Conservation (phyloP, 164 flowering plant genomes). For the Liquidambar formosana region DNA sequence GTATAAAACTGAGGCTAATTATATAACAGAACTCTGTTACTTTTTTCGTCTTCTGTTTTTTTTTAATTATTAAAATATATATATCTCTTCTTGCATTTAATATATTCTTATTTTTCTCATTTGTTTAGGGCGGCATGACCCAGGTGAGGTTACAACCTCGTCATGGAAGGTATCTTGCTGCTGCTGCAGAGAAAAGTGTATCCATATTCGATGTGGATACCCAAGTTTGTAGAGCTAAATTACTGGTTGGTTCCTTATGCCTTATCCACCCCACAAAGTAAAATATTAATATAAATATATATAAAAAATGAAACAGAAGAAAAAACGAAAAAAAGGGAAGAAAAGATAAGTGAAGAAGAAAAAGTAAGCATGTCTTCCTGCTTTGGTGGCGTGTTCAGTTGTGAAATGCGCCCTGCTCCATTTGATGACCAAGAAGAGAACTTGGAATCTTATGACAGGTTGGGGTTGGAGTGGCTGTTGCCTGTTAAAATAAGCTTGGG, state of each 20-base stretch:
- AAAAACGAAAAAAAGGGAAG: too few relatives aligned
- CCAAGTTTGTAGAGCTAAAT: constrained; percentile 48
- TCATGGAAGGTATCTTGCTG: constrained; percentile 67
- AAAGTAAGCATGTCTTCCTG: too few relatives aligned
- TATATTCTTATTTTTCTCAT: neutral
- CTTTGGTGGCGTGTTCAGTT: too few relatives aligned
- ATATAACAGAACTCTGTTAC: neutral
- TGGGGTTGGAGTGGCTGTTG: too few relatives aligned
- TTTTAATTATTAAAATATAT: too few relatives aligned
- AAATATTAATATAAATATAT: too few relatives aligned
- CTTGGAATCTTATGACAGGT: too few relatives aligned
- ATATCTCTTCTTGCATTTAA: neutral
- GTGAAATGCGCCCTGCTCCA: too few relatives aligned
- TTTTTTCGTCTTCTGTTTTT: neutral
- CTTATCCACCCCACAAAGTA: neutral
- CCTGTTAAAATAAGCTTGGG: too few relatives aligned
- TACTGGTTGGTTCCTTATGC: constrained; percentile 47
- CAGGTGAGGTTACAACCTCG: constrained; percentile 76
- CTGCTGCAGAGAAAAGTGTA: constrained; percentile 60
- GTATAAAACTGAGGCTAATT: constrained; percentile 29
- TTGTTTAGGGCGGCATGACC: constrained; percentile 58
- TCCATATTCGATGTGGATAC: constrained; percentile 77
- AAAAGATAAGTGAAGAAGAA: too few relatives aligned
- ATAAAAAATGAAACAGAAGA: too few relatives aligned
- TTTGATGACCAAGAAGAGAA: too few relatives aligned